Conservation (phyloP, 768 basidiomycete species). For the Pleurotus platypus region DNA sequence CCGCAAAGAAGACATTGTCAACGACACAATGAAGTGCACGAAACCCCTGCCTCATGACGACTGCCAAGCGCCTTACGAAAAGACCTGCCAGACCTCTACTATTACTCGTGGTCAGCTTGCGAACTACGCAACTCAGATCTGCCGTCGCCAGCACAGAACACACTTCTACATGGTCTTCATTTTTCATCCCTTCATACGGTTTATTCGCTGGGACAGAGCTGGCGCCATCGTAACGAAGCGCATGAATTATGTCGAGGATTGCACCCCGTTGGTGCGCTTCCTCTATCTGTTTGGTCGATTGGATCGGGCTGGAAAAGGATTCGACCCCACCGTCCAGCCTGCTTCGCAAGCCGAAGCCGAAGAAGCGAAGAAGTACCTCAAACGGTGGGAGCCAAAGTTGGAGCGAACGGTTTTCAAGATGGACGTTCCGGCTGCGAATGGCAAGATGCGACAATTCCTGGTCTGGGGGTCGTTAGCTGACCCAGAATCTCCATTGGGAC, state of each 20-base stretch:
- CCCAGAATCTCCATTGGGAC: slow-evolving; percentile 14
- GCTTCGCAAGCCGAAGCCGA: neutral
- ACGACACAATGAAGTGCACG: neutral
- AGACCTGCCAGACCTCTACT: neutral
- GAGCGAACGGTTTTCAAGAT: neutral
- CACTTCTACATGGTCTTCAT: slow-evolving; percentile 27
- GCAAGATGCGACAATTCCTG: neutral
- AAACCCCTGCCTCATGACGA: neutral
- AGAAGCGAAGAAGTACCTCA: neutral
- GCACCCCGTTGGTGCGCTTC: slow-evolving; percentile 17
- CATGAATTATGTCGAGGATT: slow-evolving; percentile 18
- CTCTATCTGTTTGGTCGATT: slow-evolving; percentile 17
- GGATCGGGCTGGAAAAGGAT: neutral
- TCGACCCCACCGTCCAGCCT: neutral
- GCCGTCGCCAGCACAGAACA: slow-evolving; percentile 22
- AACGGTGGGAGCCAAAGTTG: neutral
- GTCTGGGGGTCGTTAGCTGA: slow-evolving; percentile 1
- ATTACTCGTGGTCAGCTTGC: slow-evolving; percentile 17
- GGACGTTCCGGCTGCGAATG: neutral
- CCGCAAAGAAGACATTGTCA: neutral
- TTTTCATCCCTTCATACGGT: slow-evolving; percentile 17
- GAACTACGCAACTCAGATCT: slow-evolving; percentile 17
- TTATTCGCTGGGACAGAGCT: slow-evolving; percentile 31
- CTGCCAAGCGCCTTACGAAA: neutral
- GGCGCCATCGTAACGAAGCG: slow-evolving; percentile 22